Evolutionary conservation across 2,329 filamentous ascomycete genomes (phyloP), one percentile per base, ranked within the genome.

Genomic region (Paecilomyces sp.): DNA sequence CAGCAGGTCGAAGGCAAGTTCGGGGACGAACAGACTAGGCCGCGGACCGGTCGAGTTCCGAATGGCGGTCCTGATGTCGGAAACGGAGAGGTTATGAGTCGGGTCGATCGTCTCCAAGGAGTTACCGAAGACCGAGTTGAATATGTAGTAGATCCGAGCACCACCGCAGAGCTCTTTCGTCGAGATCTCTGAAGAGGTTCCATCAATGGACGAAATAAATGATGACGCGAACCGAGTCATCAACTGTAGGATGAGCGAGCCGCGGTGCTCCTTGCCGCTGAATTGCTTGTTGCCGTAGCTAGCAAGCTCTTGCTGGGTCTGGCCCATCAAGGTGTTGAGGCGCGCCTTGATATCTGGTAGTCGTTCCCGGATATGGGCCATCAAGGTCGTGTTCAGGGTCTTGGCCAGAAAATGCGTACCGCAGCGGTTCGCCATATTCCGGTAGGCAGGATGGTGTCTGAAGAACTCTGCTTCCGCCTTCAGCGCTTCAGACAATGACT

Each of bases 221-320:
- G 92, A 96, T 3, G 91, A 94, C 9, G 94, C 94, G 70, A 99
- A 99, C 50, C 94, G 90, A 12, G 94, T 99, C 94, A 99, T 99
- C 60, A 96, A 85, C 75, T 97, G 93, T 63, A 99, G 79, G 60
- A 99, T 96, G 63, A 99, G 83, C 30, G 93, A 96, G 33, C 94
- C 94, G 56, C 93, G 86, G 73, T 99, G 94, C 74, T 97, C 94
- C 75, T 96, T 96, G 68, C 94, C 94, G 64, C 90, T 96, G 73
- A 99, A 99, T 68, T 96, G 90, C 80, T 94, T 96, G 73, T 97
- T 95, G 41, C 94, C 94, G 72, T 99, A 99, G 75, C 93, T 96
- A 52, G 94, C 94, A 60, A 99, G 83, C 75, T 99, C 94, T 79
- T 99, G 94, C 73, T 99, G 94, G 55, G 94, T 97, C 77, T 99